Base-by-base conservation (phyloP, 495 filamentous ascomycete species). In the Choiromyces venosus region DNA sequence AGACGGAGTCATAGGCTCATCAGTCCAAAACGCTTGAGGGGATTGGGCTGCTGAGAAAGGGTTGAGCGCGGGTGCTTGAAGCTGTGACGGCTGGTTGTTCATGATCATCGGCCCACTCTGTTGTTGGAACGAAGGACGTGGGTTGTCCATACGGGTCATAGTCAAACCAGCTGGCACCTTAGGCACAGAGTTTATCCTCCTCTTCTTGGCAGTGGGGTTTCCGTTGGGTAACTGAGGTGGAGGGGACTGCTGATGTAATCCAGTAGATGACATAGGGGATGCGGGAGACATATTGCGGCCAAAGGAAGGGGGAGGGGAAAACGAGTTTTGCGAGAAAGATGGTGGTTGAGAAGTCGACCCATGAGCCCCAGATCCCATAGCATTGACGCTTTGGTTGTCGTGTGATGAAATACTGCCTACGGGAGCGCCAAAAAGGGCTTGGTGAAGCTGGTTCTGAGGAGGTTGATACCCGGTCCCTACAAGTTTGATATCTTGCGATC, bases 131-230 rank as follows among this genome's bases (percentile, higher is more conserved):
- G 68, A 67, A 67, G 84, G 78, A 65, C 87, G 85, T 42, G 83
- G 80, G 12, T 84, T 87, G 74, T 93, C 90, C 21, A 93, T 83
- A 71, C 86, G 88, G 0, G 93, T 96, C 93, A 96, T 96, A 19
- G 88, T 87, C 78, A 97, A 81, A 61, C 87, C 89, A 9, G 84
- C 87, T 1, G 91, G 89, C n/a, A 95, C 81, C 82, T 90, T 90
- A 64, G 89, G 93, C 38, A 70, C 38, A 36, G 76, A 78, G 40
- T 79, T 79, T 37, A 79, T 77, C 36, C 75, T 77, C 37, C 75
- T 76, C 52, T 77, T 77, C 37, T 77, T 77, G 36, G 72, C 75
- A 33, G 71, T 56, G 38, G 77, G 76, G 39, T 69, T 70, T 19
- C 76, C 71, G 35, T 65, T 70, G 10, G 76, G 71, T 70, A 69